Base-by-base conservation (phyloP, 2,329 filamentous ascomycete species). In the Calonectria honghensis region DNA sequence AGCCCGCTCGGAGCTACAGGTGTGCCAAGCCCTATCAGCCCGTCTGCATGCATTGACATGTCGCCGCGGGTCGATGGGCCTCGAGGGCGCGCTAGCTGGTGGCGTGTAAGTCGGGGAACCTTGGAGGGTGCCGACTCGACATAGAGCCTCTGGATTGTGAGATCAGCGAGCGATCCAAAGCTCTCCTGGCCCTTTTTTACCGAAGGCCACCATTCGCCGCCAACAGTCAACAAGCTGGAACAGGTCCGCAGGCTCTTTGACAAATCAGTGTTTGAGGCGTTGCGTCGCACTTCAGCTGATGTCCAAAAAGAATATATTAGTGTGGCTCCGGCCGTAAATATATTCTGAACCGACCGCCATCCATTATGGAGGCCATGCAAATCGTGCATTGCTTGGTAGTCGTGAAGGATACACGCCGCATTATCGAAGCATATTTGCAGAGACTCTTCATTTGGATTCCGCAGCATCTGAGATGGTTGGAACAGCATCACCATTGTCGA, bases 141-240 rank as follows among this genome's bases (percentile, higher is more conserved):
- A 16, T 73, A 75, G 27, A 75, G 48, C 35, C 52, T 73, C 37
- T 72, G 68, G 31, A 75, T 73, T 18, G 74, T 75, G 10, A 75
- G 35, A 52, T 75, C 74, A 9, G 74, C 74, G 16, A 74, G 64
- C 11, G 71, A 70, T 3, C 76, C 83, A 59, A 85, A 84, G 52
- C 81, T 84, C 4, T 78, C 75, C 45, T 82, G 81, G 2, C 82
- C 82, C 9, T 75, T 82, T 16, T 81, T 83, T 24, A 82, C 83
- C 0, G 83, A 84, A 9, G 84, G 84, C 85, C 85, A 86, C 84
- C 84, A 86, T 68, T 86, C 84, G 5, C 85, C 83, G 4, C 84
- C 85, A 20, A 85, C 80, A n/a, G 82, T 84, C 4, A 86, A 79
- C 4, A 85, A 79, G 51, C 81, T 85, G 0, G 84, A 85, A 52